Base-by-base conservation (phyloP, 306 rosid genomes). In the Castanea crenata region DNA sequence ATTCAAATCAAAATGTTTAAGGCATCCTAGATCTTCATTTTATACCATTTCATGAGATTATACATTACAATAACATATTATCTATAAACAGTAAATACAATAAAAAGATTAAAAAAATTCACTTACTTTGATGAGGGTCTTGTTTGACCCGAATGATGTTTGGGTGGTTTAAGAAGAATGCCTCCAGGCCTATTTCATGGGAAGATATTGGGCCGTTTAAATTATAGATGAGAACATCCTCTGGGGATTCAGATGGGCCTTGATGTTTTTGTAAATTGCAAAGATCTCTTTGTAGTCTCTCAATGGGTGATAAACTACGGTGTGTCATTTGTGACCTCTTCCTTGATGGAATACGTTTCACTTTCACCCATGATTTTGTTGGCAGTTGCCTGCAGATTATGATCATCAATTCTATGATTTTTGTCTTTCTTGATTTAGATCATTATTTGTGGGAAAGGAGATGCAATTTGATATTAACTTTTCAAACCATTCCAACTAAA, bases 141-240 rank as follows among this genome's bases (percentile, higher is more conserved):
- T 12, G 5, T 3, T 49, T 49, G 15, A 13, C 54, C 54, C 54
- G 16, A 49, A 12, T 49, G 54, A 12, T 3, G 5, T 49, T 49
- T 49, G 54, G 54, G 54, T 49, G 54, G 54, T 49, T 3, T 49
- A 49, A 49, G 54, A 12, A 49, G 54, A 49, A 49, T 49, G 54
- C 54, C 16, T 49, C 80, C 80, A 16, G 59, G 3, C 80, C 80
- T 19, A 77, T 67, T 55, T 77, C 80, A 77, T 15, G 54, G 27
- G 27, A 15, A 4, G 65, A 32, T 51, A 54, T 51, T 2, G 3
- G 12, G 15, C 7, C 31, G 3, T n/a, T 64, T 20, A 27, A 35
- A 10, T 64, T 12, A 32, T 77, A 51, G 14, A 64, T n/a, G 2
- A 77, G 59, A 4, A 77, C 55, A 10, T 76, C 62, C 32, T 64